Conservation (phyloP, 176 grass and related monocot genomes). For the Lolium multiflorum region DNA sequence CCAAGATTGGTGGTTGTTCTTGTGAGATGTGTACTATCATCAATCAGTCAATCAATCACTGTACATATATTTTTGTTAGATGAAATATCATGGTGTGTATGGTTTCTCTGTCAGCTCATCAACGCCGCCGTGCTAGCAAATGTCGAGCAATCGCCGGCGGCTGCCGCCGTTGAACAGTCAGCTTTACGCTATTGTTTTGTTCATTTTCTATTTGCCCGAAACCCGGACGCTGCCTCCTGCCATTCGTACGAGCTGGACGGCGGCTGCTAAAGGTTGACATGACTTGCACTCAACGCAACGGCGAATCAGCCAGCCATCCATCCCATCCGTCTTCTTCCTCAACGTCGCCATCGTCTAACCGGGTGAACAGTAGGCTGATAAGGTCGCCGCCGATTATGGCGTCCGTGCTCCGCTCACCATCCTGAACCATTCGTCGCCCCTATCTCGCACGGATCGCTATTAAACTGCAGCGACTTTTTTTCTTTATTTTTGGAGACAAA, state of each 20-base stretch:
- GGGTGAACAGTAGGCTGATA: neutral
- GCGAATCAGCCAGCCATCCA: neutral
- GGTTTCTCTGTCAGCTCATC: neutral
- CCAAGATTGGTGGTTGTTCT: neutral
- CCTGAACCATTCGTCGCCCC: neutral
- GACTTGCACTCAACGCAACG: neutral
- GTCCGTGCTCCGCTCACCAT: neutral
- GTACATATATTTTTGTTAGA: neutral
- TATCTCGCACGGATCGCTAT: neutral
- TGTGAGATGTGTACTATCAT: neutral
- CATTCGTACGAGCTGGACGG: neutral
- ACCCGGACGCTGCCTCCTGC: neutral
- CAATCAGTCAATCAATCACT: neutral
- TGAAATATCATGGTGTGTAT: neutral
- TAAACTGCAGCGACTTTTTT: neutral
- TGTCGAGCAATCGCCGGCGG: neutral
- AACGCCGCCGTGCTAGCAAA: neutral
- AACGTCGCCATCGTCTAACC: neutral
- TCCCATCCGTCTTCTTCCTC: neutral
- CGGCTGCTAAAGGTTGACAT: neutral
- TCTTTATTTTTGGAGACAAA: neutral
- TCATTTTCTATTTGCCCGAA: neutral
- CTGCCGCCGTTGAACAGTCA: neutral
- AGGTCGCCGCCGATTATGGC: neutral
- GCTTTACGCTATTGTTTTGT: neutral